Evolutionary conservation across 805 yeast species (phyloP), one percentile per base, ranked within the genome.

Genomic region (Lipomyces mesembrius): DNA sequence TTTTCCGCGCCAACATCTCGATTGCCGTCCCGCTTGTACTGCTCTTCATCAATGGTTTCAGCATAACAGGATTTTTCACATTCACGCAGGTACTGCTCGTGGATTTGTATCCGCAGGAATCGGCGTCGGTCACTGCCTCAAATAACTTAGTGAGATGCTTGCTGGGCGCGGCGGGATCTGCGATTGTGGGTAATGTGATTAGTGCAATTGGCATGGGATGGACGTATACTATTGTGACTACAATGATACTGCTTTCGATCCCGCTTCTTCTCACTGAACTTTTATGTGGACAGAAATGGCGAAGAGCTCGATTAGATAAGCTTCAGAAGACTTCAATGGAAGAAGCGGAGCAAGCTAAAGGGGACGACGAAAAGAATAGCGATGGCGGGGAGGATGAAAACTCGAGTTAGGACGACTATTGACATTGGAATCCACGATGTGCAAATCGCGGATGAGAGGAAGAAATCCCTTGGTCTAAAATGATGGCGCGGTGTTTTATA

Each of bases 51-150:
- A 80, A 86, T 1, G 86, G 93, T 6, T 76, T 82, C 67, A 82
- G 87, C n/a, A 81, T 88, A 4, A 83, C 88, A 71, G 84, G 86
- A n/a, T 52, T 67, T 12, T 63, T 62, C 46, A 68, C 63, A 17
- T 81, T 85, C 51, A 81, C 87, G 1, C 83, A 88, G 0, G 91
- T 95, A 0, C 76, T 92, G 54, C 76, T 91, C 62, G 90, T 92
- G 20, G 97, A 92, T 74, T 75, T 91, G 66, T 87, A 83, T 69
- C 96, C 97, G 0, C 77, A 82, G 4, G 84, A 84, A 60, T 83
- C 92, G 0, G 91, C 96, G 0, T 86, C 95, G 3, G 89, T 93
- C 3, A 84, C 92, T 0, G 88, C 95, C 9, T 82, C 90, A 58
- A 81, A 88, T 69, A 92, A 92, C 74, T 78, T 92, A 34, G 82